Conservation (phyloP, 1,284 basidiomycete genomes). For the Hypsizygus ulmarius region DNA sequence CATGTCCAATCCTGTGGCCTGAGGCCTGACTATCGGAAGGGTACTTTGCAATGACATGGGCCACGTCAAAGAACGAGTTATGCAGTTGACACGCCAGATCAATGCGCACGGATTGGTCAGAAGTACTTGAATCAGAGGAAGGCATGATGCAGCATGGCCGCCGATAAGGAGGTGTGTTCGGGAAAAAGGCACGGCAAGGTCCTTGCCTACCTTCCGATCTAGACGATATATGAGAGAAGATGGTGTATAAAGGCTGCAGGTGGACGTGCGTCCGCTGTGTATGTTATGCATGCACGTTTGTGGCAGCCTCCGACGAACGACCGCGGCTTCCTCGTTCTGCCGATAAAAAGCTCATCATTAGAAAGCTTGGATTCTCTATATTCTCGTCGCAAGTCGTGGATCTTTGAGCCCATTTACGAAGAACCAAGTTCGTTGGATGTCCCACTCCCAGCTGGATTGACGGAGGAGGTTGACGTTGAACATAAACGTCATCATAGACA, state of each 20-base stretch:
- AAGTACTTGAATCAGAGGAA: slow-evolving; percentile 9
- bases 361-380: slow-evolving; percentile 9
- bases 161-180: slow-evolving; percentile 22
- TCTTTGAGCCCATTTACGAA: slow-evolving; percentile 54
- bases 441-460: slow-evolving; percentile 17
- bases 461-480: slow-evolving; percentile 28
- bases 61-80: no score
- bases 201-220: slow-evolving; percentile 18
- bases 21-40: no score
- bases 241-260: slow-evolving; percentile 35
- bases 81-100: background rate
- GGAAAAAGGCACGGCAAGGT: slow-evolving; percentile 6
- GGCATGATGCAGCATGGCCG: slow-evolving; percentile 18
- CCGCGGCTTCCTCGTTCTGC: slow-evolving; percentile 14
- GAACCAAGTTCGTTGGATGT: slow-evolving; percentile 36
- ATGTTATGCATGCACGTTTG: slow-evolving; percentile 44
- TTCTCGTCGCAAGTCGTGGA: slow-evolving; percentile 35
- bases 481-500: slow-evolving; percentile 61
- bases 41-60: no score
- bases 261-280: slow-evolving; percentile 15
- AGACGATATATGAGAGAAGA: slow-evolving; percentile 25
- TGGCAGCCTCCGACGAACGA: slow-evolving; percentile 18
- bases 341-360: slow-evolving; percentile 21
- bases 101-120: slow-evolving; percentile 9
- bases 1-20: no score